Base-by-base conservation (phyloP, 139 green algal genomes). In the Tetradesmus obliquus region DNA sequence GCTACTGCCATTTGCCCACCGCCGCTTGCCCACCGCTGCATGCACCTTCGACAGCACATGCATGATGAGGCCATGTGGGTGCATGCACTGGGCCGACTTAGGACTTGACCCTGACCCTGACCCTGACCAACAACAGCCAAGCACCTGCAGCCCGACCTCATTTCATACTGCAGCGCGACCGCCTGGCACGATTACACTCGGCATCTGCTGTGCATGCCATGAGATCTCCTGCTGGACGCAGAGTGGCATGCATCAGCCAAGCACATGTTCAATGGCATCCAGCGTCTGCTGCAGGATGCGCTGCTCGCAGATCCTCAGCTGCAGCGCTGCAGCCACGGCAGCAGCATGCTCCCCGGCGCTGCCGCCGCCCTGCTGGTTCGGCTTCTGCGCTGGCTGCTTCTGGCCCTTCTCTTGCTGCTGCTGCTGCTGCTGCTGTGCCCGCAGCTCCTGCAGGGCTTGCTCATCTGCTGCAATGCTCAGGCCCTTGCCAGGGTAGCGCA, bases 241-340 rank as follows among this genome's bases (percentile, higher is more conserved):
- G 0, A 82, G 74, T n/a, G 12, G 79, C 24, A 83, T 55, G n/a
- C 7, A 55, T 72, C 82, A 58, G 22, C 19, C 62, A 10, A 89
- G 32, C 15, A 89, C 60, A 0, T 84, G 71, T 22, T 83, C 32
- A 8, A 74, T 9, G 1, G 86, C 86, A 69, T 55, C 51, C 45
- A 62, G 2, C 0, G 51, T 17, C 32, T 89, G 85, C 66, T 82
- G 13, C 45, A 89, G 15, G 53, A 82, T 89, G 13, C 85, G 62
- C 86, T 90, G 86, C 71, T 90, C 86, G 24, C 86, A 74, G 0
- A 90, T 55, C 22, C 86, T 22, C 53, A 90, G 20, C 55, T 83
- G 86, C 53, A 90, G 71, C 55, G 86, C 86, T 13, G 85, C 85
- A 17, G 45, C 66, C 6, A 83, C 86, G 51, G 86, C 86, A 55